Conservation (phyloP, 768 basidiomycete genomes). For the Pilatotrama ljubarskyi region DNA sequence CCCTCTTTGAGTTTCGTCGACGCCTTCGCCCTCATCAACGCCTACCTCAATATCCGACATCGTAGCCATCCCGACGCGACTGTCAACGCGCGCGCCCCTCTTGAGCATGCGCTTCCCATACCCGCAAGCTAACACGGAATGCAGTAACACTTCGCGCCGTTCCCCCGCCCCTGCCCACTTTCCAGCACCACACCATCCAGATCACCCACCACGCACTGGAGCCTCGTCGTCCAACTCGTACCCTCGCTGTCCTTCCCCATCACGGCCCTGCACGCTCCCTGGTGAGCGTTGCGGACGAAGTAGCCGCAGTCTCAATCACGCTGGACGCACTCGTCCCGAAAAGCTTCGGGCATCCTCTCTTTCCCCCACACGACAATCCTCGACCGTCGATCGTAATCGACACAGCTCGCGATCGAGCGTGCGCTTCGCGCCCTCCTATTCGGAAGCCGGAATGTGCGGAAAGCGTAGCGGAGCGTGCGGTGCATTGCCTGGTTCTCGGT, state of each 20-base stretch:
- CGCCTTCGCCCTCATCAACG: not conserved
- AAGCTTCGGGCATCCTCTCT: constrained; percentile 13
- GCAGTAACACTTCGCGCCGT: constrained; percentile 2
- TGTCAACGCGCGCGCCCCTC: constrained; percentile 4
- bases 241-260: constrained; percentile 4
- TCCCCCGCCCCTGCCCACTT: not conserved
- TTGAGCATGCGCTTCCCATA: constrained; percentile 6
- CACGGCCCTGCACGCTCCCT: not conserved
- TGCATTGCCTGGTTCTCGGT: not conserved
- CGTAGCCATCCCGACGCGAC: constrained; percentile 4
- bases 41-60: not conserved
- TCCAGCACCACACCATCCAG: not conserved
- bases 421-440: not conserved
- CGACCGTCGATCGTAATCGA: not conserved
- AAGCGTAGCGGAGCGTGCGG: not conserved
- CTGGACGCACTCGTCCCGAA: constrained; percentile 16
- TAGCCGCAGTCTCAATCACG: not conserved
- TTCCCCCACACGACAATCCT: not conserved
- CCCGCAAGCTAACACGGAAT: not conserved
- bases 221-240: constrained; percentile 3
- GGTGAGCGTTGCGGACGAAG: constrained; percentile 2
- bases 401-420: not conserved
- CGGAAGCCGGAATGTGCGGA: not conserved
- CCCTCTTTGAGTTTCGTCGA: not conserved
- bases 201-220: not conserved